Percentiles rank a stretch among this genome's conserved stretches.
Conservation (phyloP, 2,329 filamentous ascomycete species). For the Nemania sp. region DNA sequence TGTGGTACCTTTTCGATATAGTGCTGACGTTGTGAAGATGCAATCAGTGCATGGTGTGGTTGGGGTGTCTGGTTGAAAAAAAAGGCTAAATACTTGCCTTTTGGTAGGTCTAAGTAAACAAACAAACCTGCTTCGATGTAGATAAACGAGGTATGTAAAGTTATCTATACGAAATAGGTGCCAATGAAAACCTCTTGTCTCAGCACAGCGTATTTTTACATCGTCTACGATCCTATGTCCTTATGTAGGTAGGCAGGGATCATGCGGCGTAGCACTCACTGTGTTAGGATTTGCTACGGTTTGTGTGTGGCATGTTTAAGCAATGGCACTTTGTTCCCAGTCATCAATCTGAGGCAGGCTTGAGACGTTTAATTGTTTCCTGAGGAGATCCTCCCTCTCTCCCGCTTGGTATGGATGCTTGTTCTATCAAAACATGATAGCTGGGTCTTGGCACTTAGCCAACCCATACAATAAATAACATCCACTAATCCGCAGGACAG, state of each 20-base stretch:
- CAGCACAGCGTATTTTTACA: too few species aligned
- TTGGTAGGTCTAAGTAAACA: too few species aligned
- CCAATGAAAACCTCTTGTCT: too few species aligned
- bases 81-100: too few species aligned
- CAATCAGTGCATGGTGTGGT: too few species aligned
- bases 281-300: background rate
- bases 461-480: background rate
- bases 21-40: too few species aligned
- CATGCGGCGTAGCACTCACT: background rate
- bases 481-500: background rate
- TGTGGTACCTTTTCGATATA: too few species aligned
- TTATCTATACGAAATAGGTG: too few species aligned
- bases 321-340: background rate
- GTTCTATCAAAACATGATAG: background rate
- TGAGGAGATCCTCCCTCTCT: background rate
- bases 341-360: background rate
- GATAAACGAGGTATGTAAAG: too few species aligned
- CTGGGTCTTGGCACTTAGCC: background rate
- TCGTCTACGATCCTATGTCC: too few species aligned
- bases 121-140: too few species aligned
- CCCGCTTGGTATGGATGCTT: background rate
- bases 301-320: background rate
- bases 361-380: slow-evolving; percentile 1
- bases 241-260: background rate
- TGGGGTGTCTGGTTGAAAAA: too few species aligned